Base-by-base conservation (phyloP, 2,329 filamentous ascomycete genomes). In the Paecilomyces niveus region DNA sequence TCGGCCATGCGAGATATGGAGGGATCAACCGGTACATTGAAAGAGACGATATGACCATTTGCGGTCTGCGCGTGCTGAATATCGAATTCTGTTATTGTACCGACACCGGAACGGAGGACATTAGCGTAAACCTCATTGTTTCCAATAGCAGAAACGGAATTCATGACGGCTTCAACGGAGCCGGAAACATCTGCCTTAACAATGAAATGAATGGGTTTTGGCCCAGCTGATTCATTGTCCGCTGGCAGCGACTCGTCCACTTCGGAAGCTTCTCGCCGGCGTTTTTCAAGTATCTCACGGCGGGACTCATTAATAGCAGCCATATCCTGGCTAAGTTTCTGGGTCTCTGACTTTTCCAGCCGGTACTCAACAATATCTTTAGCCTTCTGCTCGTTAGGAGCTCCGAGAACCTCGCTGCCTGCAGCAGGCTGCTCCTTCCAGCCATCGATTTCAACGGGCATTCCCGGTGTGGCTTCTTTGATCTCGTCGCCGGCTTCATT, bases 181-280 rank as follows among this genome's bases (percentile, higher is more conserved):
- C 94, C 94, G 61, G 89, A 89, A 18, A 97, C 94, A 67, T 99
- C 94, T 57, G 88, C 92, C 74, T 95, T 96, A 76, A 99, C 81
- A 59, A 94, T 85, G 74, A 97, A 94, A 66, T 89, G 89, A 54
- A 96, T 82, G 15, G 82, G 76, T 60, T 81, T 78, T 13, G 81
- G 80, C 0, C 81, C 81, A 31, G 74, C 70, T 0, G 72, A 57
- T 21, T 67, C 68, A 55, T 81, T 74, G 8, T 80, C 78, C 33
- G 72, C 66, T 13, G 69, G 65, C 2, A 64, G 59, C 2, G 65
- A 61, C 26, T 76, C 75, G 8, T 72, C 75, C 2, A 66, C 66
- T 1, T 72, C 68, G 2, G 71, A 67, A 18, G 65, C 66, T 62
- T 66, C 71, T 61, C 54, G 71, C 53, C 57, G 72, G 54, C 73